Percentiles rank a stretch among this genome's conserved stretches.
Conservation (phyloP, 75 land plant genomes). For the Pinus albicaulis region DNA sequence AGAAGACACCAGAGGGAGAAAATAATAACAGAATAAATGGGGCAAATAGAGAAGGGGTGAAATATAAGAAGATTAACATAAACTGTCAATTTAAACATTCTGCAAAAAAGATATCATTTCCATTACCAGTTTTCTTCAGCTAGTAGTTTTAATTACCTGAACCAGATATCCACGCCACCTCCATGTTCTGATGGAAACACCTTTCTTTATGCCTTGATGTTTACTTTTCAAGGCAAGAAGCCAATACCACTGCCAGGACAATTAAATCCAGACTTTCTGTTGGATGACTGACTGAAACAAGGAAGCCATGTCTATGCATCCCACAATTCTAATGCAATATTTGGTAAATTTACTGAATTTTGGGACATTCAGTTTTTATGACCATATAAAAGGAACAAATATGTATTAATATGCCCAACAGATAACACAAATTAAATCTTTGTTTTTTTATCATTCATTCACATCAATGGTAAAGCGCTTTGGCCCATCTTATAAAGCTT, state of each 20-base stretch:
- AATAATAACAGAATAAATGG: not conserved
- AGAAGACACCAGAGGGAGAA: not conserved
- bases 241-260: conserved; percentile 75
- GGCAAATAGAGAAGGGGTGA: not conserved
- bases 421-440: not conserved
- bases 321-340: not conserved
- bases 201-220: conserved; percentile 24
- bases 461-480: not conserved
- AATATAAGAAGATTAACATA: not conserved
- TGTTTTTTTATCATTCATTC: not conserved
- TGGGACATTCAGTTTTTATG: not conserved
- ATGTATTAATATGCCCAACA: not conserved
- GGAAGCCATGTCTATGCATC: not conserved
- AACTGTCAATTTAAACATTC: conserved; percentile 2
- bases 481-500: not conserved
- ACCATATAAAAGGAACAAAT: not conserved
- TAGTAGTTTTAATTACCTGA: conserved; percentile 52
- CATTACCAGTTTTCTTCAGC: not conserved
- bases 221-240: conserved; percentile 49
- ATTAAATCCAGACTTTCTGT: not conserved
- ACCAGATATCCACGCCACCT: conserved; percentile 74
- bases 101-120: not conserved
- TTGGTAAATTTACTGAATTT: not conserved
- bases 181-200: conserved; percentile 53
- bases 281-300: conserved; percentile 3